Evolutionary conservation across 495 filamentous ascomycete genomes (phyloP), one percentile per base, ranked within the genome.

Genomic region (Penicillium coffeae): DNA sequence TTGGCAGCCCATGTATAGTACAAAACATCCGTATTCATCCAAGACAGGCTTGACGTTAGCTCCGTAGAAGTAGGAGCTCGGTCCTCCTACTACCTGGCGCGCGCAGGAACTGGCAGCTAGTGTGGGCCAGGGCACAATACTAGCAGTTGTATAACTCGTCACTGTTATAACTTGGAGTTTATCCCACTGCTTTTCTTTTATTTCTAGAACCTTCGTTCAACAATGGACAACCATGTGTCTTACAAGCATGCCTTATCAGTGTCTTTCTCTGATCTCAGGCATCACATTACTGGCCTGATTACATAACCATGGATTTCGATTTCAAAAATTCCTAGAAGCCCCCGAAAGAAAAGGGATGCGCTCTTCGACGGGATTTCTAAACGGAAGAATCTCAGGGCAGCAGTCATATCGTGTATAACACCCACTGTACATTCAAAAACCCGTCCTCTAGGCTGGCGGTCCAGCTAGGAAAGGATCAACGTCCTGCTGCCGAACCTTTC

Each of bases 341-440:
- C 60, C 36, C 50, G 47, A 57, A 58, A 54, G 57, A 57, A 45
- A 60, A 34, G 50, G 32, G 34, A 46, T 41, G 36, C 22, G 35
- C 35, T 13, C 32, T 20, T 42, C 21, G 35, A n/a, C n/a, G n/a
- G n/a, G n/a, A n/a, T n/a, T n/a, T n/a, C n/a, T n/a, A n/a, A n/a
- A n/a, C n/a, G n/a, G n/a, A n/a, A n/a, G n/a, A n/a, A n/a, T n/a
- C n/a, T n/a, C n/a, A n/a, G n/a, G n/a, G n/a, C n/a, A n/a, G n/a
- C n/a, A n/a, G n/a, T n/a, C n/a, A n/a, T n/a, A n/a, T n/a, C n/a
- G 4, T 22, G 3, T 45, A 15, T 30, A 10, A 10, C 10, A 30
- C 4, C 10, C 25, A 4, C 10, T 30, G 25, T 30, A 30, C 25
- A 4, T 5, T 30, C 10, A 5, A 5, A 5, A 10, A 10, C 25